Evolutionary conservation across 2,329 filamentous ascomycete genomes (phyloP).

Genomic region (Microsporum audouinii): DNA sequence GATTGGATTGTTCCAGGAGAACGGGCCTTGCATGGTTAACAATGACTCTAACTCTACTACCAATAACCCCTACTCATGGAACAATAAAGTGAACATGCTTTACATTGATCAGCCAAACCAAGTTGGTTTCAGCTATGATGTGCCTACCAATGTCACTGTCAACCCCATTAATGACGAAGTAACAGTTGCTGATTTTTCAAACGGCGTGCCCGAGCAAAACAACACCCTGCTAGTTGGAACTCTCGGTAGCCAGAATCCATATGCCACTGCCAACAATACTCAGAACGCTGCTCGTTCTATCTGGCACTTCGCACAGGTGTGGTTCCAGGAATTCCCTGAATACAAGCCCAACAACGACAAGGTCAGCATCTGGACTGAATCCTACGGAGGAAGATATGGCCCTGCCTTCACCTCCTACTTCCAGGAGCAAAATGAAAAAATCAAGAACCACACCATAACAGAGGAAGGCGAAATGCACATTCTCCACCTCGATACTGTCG

Average conservation of each 20-base stretch:
- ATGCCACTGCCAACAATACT: conserved; percentile 40
- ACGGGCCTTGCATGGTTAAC: conserved; percentile 35
- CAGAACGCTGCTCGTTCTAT: conserved; percentile 44
- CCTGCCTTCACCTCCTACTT: conserved; percentile 32
- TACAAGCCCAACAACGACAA: conserved; percentile 49
- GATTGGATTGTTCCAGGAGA: conserved; percentile 33
- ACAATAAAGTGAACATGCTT: conserved; percentile 50
- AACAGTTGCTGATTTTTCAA: conserved; percentile 8
- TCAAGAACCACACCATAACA: conserved; percentile 23
- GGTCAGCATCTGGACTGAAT: conserved; percentile 37
- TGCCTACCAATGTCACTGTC: conserved; percentile 30
- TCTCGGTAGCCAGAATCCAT: conserved; percentile 36
- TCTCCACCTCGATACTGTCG: conserved; percentile 11
- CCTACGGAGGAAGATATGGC: conserved; percentile 37
- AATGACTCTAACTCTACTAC: conserved; percentile 26
- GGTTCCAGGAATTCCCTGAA: conserved; percentile 51
- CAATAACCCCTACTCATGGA: conserved; percentile 46
- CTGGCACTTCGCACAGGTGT: conserved; percentile 51
- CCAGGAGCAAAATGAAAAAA: conserved; percentile 33
- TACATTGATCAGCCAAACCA: conserved; percentile 58
- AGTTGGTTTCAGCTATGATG: conserved; percentile 47
- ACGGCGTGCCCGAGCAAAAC: conserved; percentile 36
- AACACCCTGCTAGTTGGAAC: conserved; percentile 41
- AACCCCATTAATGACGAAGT: conserved; percentile 8
- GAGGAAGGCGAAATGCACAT: conserved; percentile 12